A percentile compares a stretch with the other conserved stretches of the same genome.
Evolutionary conservation across 345 rosid species (phyloP).

Genomic region (Hypericum androsaemum): DNA sequence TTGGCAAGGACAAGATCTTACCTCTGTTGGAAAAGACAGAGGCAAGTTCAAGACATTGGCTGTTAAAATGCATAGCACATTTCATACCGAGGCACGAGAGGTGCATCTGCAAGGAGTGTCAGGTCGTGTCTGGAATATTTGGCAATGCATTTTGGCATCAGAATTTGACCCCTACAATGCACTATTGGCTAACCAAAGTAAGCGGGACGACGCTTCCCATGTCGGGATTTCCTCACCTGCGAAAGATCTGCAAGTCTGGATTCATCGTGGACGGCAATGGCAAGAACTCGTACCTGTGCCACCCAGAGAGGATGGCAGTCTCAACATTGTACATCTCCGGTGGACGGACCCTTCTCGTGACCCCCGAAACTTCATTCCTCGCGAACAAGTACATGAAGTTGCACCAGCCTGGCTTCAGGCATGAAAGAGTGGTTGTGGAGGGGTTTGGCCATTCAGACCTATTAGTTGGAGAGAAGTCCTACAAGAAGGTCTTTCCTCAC

Average conservation of each 20-base stretch:
- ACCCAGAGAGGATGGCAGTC: slow-evolving; percentile 30
- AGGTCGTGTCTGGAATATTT: slow-evolving; percentile 35
- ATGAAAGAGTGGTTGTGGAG: slow-evolving; percentile 35
- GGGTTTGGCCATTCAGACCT: slow-evolving; percentile 39
- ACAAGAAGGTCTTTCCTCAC: slow-evolving; percentile 28
- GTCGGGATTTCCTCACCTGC: slow-evolving; percentile 35
- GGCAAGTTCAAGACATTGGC: slow-evolving; percentile 16
- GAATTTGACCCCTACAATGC: slow-evolving; percentile 26
- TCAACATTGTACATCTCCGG: slow-evolving; percentile 35
- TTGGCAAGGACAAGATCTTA: slow-evolving; percentile 22
- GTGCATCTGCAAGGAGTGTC: slow-evolving; percentile 29
- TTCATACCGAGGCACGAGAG: slow-evolving; percentile 30
- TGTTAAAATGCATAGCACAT: slow-evolving; percentile 20
- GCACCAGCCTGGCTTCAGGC: slow-evolving; percentile 32
- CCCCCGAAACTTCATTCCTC: slow-evolving; percentile 34
- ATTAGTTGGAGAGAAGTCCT: slow-evolving; percentile 31
- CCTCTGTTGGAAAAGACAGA: slow-evolving; percentile 19
- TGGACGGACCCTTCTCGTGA: slow-evolving; percentile 23
- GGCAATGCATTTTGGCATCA: slow-evolving; percentile 40
- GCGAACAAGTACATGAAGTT: slow-evolving; percentile 37
- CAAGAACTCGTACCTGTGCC: slow-evolving; percentile 24
- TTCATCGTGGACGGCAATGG: slow-evolving; percentile 29
- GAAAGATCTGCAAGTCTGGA: slow-evolving; percentile 34
- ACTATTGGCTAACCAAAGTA: slow-evolving; percentile 27
- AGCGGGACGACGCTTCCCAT: slow-evolving; percentile 25